Conservation (phyloP, 495 filamentous ascomycete genomes). For the Tetracladium setigerum region DNA sequence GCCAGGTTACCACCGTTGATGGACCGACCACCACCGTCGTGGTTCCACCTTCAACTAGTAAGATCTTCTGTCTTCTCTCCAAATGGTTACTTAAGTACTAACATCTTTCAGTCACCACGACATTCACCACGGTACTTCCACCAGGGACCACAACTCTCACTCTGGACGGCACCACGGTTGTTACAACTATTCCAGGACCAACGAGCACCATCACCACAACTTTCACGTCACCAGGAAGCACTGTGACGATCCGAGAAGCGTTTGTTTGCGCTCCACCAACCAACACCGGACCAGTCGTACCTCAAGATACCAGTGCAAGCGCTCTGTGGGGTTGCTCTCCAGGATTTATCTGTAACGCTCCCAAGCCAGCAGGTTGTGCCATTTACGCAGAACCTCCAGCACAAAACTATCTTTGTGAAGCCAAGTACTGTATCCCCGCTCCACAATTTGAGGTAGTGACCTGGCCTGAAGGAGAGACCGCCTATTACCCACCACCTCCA, state of each 20-base stretch:
- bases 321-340: slow-evolving; percentile 54
- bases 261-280: slow-evolving; percentile 20
- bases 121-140: neutral
- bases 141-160: slow-evolving; percentile 3
- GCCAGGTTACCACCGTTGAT: neutral
- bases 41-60: no score
- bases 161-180: slow-evolving; percentile 1
- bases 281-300: slow-evolving; percentile 12
- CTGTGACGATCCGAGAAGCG: slow-evolving; percentile 9
- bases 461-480: slow-evolving; percentile 29
- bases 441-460: slow-evolving; percentile 29
- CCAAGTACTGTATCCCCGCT: slow-evolving; percentile 43
- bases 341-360: slow-evolving; percentile 49
- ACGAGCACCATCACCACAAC: slow-evolving; percentile 12
- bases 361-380: slow-evolving; percentile 41
- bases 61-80: neutral
- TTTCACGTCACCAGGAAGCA: neutral
- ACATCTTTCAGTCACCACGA: neutral
- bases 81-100: neutral
- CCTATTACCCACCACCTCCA: slow-evolving; percentile 43
- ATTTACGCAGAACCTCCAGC: slow-evolving; percentile 46
- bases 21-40: neutral
- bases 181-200: slow-evolving; percentile 26
- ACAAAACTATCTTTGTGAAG: slow-evolving; percentile 43
- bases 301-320: slow-evolving; percentile 17